Evolutionary conservation across 805 yeast species (phyloP).

Genomic region (Kodamaea leandrae): DNA sequence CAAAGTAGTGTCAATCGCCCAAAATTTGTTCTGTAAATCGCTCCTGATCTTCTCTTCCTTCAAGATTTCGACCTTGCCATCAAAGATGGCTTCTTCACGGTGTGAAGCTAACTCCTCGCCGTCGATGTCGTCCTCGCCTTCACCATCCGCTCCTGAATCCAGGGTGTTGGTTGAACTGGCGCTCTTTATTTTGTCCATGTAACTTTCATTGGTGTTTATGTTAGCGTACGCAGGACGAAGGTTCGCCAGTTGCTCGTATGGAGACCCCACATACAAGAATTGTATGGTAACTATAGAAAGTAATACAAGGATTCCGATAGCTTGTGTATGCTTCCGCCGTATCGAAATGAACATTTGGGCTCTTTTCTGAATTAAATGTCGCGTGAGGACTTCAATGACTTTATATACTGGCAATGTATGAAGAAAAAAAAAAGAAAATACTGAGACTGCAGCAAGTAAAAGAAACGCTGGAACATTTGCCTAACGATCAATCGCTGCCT

Average conservation of each 20-base stretch:
- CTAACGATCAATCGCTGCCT: too few species aligned
- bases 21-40: slow-evolving; percentile 25
- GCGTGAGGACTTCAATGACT: not conserved
- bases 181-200: slow-evolving; percentile 3
- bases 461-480: slow-evolving; percentile 1
- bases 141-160: not conserved
- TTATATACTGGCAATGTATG: not conserved
- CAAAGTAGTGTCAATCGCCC: slow-evolving; percentile 13
- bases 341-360: slow-evolving; percentile 13
- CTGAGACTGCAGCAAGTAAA: slow-evolving; percentile 1
- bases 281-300: slow-evolving; percentile 12
- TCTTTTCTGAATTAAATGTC: not conserved
- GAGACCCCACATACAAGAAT: not conserved
- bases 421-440: not conserved
- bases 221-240: slow-evolving; percentile 5
- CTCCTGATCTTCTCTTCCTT: slow-evolving; percentile 14
- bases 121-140: slow-evolving; percentile 7
- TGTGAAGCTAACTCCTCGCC: slow-evolving; percentile 8
- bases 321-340: slow-evolving; percentile 18
- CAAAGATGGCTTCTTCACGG: slow-evolving; percentile 7
- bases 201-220: not conserved
- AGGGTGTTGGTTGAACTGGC: not conserved
- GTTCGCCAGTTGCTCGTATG: not conserved
- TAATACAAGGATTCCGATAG: slow-evolving; percentile 11
- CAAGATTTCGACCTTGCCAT: slow-evolving; percentile 14